Conservation (phyloP, 2,329 filamentous ascomycete genomes). For the Clarireedia sp. region DNA sequence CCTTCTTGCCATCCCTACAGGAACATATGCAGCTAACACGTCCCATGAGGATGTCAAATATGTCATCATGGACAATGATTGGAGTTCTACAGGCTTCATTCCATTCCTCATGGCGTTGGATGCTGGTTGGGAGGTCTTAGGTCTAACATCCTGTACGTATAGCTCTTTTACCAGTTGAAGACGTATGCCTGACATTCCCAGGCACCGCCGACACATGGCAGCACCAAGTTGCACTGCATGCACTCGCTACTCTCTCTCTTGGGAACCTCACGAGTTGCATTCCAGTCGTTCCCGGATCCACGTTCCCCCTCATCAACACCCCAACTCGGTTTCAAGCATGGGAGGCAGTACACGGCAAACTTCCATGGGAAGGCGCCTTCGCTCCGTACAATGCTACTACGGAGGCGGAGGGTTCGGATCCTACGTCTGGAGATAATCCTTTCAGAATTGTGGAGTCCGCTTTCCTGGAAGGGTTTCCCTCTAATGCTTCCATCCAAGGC, state of each 20-base stretch:
- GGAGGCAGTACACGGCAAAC: slow-evolving; percentile 36
- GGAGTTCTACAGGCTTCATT: slow-evolving; percentile 35
- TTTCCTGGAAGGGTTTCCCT: slow-evolving; percentile 40
- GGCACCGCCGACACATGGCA: slow-evolving; percentile 39
- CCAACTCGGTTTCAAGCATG: slow-evolving; percentile 37
- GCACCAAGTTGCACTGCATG: slow-evolving; percentile 37
- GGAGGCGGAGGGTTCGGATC: slow-evolving; percentile 36
- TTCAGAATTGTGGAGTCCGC: slow-evolving; percentile 34
- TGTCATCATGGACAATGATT: slow-evolving; percentile 31
- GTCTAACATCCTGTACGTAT: slow-evolving; percentile 27
- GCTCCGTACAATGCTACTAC: slow-evolving; percentile 35
- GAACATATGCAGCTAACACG: background rate
- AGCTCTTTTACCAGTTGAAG: background rate
- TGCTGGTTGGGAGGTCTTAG: slow-evolving; percentile 37
- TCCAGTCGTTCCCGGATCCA: slow-evolving; percentile 38
- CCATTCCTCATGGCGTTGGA: slow-evolving; percentile 38
- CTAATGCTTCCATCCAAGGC: slow-evolving; percentile 32
- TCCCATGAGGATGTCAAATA: background rate
- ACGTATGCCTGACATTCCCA: background rate
- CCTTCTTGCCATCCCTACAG: background rate
- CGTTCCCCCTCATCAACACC: slow-evolving; percentile 41
- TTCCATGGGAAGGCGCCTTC: slow-evolving; percentile 41
- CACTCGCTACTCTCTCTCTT: slow-evolving; percentile 38
- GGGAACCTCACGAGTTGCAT: slow-evolving; percentile 38
- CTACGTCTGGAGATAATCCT: slow-evolving; percentile 36